These are phyloP conservation scores for Brassica cretica DNA, from an alignment of 345 rosid genomes.

Conservation along the genomic window DNA sequence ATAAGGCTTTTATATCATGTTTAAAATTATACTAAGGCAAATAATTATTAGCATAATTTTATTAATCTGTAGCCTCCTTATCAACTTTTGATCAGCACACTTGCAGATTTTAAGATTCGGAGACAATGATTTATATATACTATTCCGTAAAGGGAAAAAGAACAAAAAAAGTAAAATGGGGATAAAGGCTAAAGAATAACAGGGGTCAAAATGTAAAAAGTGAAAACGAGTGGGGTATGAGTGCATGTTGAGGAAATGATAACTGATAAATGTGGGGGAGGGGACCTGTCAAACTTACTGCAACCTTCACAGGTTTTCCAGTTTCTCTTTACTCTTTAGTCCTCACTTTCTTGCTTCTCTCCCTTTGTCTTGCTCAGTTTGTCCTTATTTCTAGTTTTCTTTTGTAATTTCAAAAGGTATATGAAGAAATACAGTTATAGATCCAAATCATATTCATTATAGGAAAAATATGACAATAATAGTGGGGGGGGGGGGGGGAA, in stretches of 20 bases:
- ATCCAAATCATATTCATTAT: neutral
- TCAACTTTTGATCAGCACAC: neutral
- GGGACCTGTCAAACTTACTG: neutral
- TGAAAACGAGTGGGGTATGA: neutral
- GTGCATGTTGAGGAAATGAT: neutral
- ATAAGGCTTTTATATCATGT: neutral
- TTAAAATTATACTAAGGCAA: neutral
- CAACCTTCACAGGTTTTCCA: slow-evolving; percentile 15
- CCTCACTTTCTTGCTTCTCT: slow-evolving; percentile 26
- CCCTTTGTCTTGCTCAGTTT: neutral
- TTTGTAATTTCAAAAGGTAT: neutral
- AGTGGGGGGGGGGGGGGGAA: too few relatives aligned
- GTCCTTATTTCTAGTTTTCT: neutral
- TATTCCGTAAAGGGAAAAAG: neutral
- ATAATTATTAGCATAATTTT: neutral
- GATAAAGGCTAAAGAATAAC: neutral
- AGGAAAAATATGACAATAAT: neutral
- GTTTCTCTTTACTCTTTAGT: slow-evolving; percentile 3
- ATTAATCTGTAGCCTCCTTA: neutral
- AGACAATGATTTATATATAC: neutral
- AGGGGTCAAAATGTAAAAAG: slow-evolving; percentile 14
- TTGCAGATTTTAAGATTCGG: neutral
- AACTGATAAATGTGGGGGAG: neutral
- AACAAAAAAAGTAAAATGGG: neutral
- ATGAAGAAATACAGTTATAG: neutral